Base-by-base conservation (phyloP, 139 green algal genomes). In the Microglena sp. region DNA sequence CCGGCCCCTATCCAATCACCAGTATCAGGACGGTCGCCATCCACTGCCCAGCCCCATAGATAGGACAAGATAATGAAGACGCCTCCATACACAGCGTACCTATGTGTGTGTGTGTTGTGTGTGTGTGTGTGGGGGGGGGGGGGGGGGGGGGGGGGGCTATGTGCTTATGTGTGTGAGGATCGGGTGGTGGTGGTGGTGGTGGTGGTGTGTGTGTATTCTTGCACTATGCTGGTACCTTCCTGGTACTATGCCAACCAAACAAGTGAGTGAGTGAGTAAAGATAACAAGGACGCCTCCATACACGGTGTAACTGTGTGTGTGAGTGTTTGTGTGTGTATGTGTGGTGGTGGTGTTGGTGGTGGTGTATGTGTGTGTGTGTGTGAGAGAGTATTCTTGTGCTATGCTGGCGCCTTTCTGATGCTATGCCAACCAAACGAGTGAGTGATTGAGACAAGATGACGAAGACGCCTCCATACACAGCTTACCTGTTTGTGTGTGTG, bases 51-150 rank as follows among this genome's bases (percentile, higher is more conserved):
- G 24, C 87, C 90, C 87, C 87, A 95, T 4, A 82, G 45, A 65
- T 93, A 95, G 1, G 73, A 83, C 29, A 94, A 70, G 1, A 86
- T 29, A 58, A 96, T 92, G 68, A 96, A 96, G 59, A 95, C 81
- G n/a, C 89, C 89, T 11, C 89, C 86, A 60, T 92, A 93, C 5
- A 82, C 75, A 5, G 83, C 81, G 55, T 86, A 91, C 29, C 4
- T 29, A 24, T 2, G 56, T 31, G 40, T n/a, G n/a, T n/a, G n/a
- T n/a, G n/a, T n/a, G n/a, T n/a, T n/a, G n/a, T n/a, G n/a, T n/a
- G n/a, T n/a, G n/a, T n/a, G n/a, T n/a, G n/a, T n/a, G n/a, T n/a
- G n/a, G n/a, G n/a, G n/a, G 40, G 15, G 18, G 40, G 18, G 40
- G 40, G 40, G 11, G 40, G 40, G 40, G 15, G 18, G 15, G 26